phyloP scores from a whole-genome alignment of 1,139 yeast species.

The Scheffersomyces illinoinensis region DNA sequence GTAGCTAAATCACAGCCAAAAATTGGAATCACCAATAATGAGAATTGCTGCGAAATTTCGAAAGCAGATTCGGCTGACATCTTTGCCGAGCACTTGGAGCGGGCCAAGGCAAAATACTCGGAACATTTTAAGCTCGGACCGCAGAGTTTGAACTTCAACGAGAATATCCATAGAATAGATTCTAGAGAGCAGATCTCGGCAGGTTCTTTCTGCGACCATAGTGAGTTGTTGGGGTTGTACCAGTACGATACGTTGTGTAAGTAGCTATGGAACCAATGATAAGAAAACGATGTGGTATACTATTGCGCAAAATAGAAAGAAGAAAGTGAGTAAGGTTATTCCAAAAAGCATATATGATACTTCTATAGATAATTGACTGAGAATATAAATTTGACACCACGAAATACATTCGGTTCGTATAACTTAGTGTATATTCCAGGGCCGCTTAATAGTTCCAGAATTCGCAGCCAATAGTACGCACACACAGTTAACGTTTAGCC shows the following conservation, averaged over 20 bases:
- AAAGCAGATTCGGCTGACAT: slow-evolving; percentile 4
- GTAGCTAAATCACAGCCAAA: slow-evolving; percentile 15
- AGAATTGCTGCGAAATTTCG: neutral
- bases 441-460: neutral
- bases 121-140: neutral
- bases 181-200: neutral
- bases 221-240: neutral
- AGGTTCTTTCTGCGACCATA: neutral
- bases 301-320: neutral
- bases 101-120: slow-evolving; percentile 5
- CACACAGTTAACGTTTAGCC: neutral
- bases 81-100: slow-evolving; percentile 13
- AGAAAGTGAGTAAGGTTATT: neutral
- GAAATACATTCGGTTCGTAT: neutral
- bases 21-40: neutral
- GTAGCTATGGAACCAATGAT: neutral
- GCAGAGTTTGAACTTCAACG: neutral
- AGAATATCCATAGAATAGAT: neutral
- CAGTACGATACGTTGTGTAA: neutral
- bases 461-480: neutral
- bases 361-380: too few relatives aligned
- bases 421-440: too few relatives aligned
- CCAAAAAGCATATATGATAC: neutral
- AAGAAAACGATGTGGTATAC: neutral
- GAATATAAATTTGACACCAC: neutral